Conservation (phyloP, 2,329 filamentous ascomycete species). For the Fusarium citri region DNA sequence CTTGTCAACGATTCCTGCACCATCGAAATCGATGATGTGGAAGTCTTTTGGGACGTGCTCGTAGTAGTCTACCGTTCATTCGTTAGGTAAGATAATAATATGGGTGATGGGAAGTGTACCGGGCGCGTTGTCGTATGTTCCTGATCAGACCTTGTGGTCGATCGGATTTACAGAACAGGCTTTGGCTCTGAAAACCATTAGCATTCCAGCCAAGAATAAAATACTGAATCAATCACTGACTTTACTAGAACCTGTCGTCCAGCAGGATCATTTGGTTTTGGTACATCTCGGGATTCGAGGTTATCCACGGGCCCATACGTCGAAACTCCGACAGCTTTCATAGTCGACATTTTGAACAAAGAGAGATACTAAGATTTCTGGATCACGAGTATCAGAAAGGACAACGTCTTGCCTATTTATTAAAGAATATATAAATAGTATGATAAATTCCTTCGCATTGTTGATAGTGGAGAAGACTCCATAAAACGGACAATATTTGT, state of each 20-base stretch:
- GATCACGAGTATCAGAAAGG: too few species aligned
- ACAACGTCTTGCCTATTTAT: background rate
- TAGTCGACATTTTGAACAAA: background rate
- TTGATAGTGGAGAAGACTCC: background rate
- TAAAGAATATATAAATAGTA: too few species aligned
- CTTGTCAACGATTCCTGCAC: background rate
- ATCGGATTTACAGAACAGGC: slow-evolving; percentile 3
- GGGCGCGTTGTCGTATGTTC: background rate
- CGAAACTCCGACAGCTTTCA: background rate
- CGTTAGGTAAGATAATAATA: background rate
- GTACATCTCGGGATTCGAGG: background rate
- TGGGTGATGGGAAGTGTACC: background rate
- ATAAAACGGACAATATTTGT: background rate
- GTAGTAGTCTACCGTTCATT: background rate
- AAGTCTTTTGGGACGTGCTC: background rate
- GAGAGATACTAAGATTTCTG: too few species aligned
- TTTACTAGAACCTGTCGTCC: background rate
- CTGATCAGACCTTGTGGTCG: slow-evolving; percentile 7
- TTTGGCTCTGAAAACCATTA: background rate
- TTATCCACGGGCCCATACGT: background rate
- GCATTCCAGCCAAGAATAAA: fast-evolving
- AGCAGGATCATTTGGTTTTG: background rate
- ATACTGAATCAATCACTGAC: background rate
- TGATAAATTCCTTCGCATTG: too few species aligned
- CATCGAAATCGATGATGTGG: slow-evolving; percentile 1